Percentiles rank a stretch among this genome's conserved stretches.
Evolutionary conservation across 2,329 filamentous ascomycete species (phyloP).

Genomic region (Microcyclospora pomicola): DNA sequence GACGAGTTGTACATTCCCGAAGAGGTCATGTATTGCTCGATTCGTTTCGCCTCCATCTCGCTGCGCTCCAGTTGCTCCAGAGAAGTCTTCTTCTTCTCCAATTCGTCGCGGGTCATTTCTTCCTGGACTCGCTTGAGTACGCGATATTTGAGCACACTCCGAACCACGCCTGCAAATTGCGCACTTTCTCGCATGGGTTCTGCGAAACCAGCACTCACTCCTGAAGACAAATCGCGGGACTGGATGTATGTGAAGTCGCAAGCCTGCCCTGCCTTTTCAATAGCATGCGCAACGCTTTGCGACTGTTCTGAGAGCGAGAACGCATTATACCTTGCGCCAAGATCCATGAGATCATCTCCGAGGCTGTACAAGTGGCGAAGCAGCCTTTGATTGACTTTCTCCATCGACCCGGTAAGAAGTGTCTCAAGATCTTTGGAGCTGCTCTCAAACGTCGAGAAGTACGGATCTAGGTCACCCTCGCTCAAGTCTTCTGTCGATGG

Average conservation of each 20-base stretch:
- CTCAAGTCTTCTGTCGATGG: constrained; percentile 60
- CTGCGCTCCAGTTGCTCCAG: constrained; percentile 86
- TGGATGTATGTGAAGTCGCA: constrained; percentile 93
- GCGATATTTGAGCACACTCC: constrained; percentile 74
- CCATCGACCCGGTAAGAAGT: constrained; percentile 81
- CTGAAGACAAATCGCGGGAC: constrained; percentile 77
- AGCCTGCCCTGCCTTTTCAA: constrained; percentile 87
- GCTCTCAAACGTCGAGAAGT: constrained; percentile 85
- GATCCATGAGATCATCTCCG: constrained; percentile 76
- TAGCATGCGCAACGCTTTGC: constrained; percentile 74
- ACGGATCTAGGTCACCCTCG: constrained; percentile 87
- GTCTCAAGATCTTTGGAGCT: constrained; percentile 85
- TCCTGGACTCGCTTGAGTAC: constrained; percentile 92
- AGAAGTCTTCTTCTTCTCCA: constrained; percentile 70
- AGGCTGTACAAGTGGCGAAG: constrained; percentile 72
- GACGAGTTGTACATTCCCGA: constrained; percentile 43
- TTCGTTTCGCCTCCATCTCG: constrained; percentile 80
- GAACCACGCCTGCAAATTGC: constrained; percentile 90
- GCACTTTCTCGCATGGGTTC: constrained; percentile 97
- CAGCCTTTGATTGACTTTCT: constrained; percentile 87
- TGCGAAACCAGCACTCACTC: constrained; percentile 83
- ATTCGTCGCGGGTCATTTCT: constrained; percentile 89
- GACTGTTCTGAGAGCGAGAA: constrained; percentile 92
- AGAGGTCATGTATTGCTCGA: constrained; percentile 79
- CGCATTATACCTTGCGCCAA: constrained; percentile 91